phyloP scores from a whole-genome alignment of 2,329 filamentous ascomycete genomes.

The Dothiorella sarmentorum region DNA sequence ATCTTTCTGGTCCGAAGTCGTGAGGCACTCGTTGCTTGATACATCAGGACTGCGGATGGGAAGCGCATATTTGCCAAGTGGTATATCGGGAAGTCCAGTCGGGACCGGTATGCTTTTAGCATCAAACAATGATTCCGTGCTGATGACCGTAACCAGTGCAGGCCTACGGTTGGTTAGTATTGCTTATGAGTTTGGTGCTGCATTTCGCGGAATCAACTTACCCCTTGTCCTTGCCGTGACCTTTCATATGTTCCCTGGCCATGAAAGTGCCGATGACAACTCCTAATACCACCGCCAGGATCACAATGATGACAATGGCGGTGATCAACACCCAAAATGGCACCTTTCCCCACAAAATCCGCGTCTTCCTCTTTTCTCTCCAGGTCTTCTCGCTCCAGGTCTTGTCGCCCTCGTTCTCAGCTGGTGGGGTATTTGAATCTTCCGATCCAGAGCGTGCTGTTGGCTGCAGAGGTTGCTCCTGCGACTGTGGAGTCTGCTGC shows the following conservation, averaged over 20 bases:
- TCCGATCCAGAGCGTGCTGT: not conserved
- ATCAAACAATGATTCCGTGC: conserved; percentile 47
- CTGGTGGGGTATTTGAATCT: not conserved
- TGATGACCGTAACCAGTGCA: conserved; percentile 19
- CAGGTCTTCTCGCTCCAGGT: conserved; percentile 25
- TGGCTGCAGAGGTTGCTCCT: not conserved
- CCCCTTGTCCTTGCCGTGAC: conserved; percentile 25
- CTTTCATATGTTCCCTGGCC: conserved; percentile 40
- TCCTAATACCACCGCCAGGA: conserved; percentile 48
- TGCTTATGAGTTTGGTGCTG: not conserved
- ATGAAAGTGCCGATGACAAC: conserved; percentile 54
- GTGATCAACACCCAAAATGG: conserved; percentile 52
- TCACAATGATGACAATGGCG: conserved; percentile 44
- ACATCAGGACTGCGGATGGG: conserved; percentile 47
- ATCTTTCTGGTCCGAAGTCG: conserved; percentile 41
- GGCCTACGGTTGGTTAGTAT: conserved; percentile 10
- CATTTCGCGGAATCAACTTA: conserved; percentile 22
- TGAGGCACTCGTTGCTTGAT: conserved; percentile 49
- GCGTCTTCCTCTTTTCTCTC: conserved; percentile 42
- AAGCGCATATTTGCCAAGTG: conserved; percentile 49
- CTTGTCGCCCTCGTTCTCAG: conserved; percentile 30
- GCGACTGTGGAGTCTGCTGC: conserved; percentile 1
- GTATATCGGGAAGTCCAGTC: conserved; percentile 42
- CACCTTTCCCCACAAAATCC: conserved; percentile 45
- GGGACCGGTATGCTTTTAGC: conserved; percentile 50